phyloP scores from a whole-genome alignment of 345 rosid genomes.

The Microcos paniculata region DNA sequence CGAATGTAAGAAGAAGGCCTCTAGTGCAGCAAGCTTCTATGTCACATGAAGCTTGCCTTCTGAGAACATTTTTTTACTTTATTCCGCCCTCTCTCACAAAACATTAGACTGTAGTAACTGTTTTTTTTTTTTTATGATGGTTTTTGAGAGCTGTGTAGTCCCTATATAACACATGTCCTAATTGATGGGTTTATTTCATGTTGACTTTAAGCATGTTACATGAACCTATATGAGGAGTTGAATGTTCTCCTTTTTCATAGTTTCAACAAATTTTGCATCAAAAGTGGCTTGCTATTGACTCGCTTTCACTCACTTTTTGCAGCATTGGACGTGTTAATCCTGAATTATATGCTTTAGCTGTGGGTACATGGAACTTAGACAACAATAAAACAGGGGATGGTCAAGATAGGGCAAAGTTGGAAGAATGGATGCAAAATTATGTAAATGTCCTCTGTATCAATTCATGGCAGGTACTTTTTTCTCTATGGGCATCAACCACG shows the following conservation, averaged over 20 bases:
- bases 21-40: background rate
- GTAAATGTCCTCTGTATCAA: constrained; percentile 71
- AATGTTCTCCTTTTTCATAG: background rate
- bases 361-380: constrained; percentile 55
- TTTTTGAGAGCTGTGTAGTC: background rate
- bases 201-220: background rate
- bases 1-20: background rate
- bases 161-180: background rate
- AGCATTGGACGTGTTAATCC: constrained; percentile 93
- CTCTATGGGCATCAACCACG: background rate
- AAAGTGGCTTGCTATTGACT: background rate
- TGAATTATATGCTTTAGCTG: constrained; percentile 83
- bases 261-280: constrained; percentile 10
- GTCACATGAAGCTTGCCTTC: background rate
- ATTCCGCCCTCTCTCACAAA: background rate
- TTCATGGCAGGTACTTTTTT: constrained; percentile 83
- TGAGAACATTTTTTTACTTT: background rate
- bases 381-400: constrained; percentile 14
- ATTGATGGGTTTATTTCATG: background rate
- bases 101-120: background rate
- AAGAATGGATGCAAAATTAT: constrained; percentile 64
- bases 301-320: constrained; percentile 23
- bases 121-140: background rate
- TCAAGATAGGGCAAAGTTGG: constrained; percentile 29
- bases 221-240: background rate